phyloP scores from a whole-genome alignment of 305 asterid species.

The Fraxinus platypoda region DNA sequence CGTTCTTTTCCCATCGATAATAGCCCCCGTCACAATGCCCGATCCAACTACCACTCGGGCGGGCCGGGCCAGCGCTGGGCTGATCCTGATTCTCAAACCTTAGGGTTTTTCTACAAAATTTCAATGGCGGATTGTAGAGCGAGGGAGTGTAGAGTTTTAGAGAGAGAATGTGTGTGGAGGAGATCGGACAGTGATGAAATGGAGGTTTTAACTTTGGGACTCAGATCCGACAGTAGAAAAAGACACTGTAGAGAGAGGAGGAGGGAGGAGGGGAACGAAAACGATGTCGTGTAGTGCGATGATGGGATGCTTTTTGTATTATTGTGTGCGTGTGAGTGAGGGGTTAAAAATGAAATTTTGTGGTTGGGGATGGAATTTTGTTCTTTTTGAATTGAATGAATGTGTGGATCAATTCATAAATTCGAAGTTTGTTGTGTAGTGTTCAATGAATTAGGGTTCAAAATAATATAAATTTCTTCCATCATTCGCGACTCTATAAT shows the following conservation, averaged over 20 bases:
- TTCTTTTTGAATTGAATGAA: background rate
- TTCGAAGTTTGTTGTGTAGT: background rate
- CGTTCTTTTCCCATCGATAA: constrained; percentile 38
- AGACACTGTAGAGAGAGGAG: background rate
- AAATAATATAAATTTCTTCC: background rate
- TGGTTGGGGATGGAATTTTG: constrained; percentile 1
- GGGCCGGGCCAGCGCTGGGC: constrained; percentile 27
- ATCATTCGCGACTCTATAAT: background rate
- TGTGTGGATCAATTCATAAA: background rate
- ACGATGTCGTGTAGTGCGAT: constrained; percentile 1
- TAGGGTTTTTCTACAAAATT: background rate
- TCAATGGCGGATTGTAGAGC: constrained; percentile 1
- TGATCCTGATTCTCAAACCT: background rate
- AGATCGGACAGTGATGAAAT: constrained; percentile 32
- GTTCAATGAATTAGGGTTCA: background rate
- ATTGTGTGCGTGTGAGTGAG: background rate
- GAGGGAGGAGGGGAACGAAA: constrained; percentile 2
- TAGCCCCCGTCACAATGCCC: constrained; percentile 40
- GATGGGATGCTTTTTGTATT: constrained; percentile 3
- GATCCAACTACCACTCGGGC: constrained; percentile 14
- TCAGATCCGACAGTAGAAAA: constrained; percentile 34
- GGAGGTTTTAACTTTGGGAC: constrained; percentile 32
- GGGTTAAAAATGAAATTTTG: constrained; percentile 3
- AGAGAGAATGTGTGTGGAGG: constrained; percentile 20
- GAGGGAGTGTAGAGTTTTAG: background rate